These are phyloP conservation scores for Bremia lactucae DNA, from an alignment of 352 stramenopile genomes.

Conservation along the genomic window DNA sequence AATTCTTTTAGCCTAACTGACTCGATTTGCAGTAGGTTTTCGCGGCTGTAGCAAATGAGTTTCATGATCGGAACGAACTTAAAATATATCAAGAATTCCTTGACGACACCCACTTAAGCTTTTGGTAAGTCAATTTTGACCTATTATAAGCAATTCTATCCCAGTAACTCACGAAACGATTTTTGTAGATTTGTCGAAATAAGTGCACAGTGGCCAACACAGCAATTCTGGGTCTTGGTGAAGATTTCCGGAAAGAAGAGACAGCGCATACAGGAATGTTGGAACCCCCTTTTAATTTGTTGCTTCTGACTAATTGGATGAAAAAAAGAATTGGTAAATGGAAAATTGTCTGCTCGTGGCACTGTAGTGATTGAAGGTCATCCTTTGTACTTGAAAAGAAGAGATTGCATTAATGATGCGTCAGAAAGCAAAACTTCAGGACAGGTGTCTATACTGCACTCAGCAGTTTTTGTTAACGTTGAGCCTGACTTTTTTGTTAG, in stretches of 20 bases:
- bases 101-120: conserved; percentile 58
- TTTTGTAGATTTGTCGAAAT: conserved; percentile 49
- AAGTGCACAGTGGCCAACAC: conserved; percentile 70
- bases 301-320: conserved; percentile 42
- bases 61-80: conserved; percentile 9
- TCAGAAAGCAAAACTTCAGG: conserved; percentile 5
- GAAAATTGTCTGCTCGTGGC: conserved; percentile 62
- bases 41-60: conserved; percentile 23
- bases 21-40: conserved; percentile 30
- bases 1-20: background rate
- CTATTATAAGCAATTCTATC: background rate
- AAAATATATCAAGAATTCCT: conserved; percentile 37
- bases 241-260: conserved; percentile 20
- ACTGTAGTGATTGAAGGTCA: conserved; percentile 51
- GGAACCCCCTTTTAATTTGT: background rate
- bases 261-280: conserved; percentile 41
- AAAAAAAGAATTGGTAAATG: conserved; percentile 68
- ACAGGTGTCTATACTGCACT: conserved; percentile 11
- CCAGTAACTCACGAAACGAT: conserved; percentile 1
- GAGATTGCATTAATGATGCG: conserved; percentile 11
- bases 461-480: background rate
- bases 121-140: conserved; percentile 35
- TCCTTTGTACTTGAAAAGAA: conserved; percentile 9
- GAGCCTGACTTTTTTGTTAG: conserved; percentile 7
- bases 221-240: conserved; percentile 21